A percentile compares a stretch with the other conserved stretches of the same genome.
Evolutionary conservation across 179 eudicot genomes (phyloP).

Genomic region (Actinidia chinensis): DNA sequence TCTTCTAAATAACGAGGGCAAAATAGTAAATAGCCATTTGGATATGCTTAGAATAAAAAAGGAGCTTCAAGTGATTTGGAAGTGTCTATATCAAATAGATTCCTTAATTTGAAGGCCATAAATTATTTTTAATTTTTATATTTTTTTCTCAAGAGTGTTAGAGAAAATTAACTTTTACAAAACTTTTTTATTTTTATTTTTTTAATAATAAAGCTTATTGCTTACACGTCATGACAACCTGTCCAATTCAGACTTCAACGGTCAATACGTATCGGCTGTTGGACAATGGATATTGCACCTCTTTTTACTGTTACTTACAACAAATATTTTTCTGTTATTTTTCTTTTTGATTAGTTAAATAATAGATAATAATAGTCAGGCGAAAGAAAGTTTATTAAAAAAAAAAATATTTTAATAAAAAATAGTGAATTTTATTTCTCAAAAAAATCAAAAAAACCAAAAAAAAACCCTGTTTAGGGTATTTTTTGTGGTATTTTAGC

Average conservation of each 20-base stretch:
- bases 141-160: not conserved
- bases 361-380: too few species aligned
- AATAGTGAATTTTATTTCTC: too few species aligned
- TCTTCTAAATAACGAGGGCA: not conserved
- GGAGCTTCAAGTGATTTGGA: constrained; percentile 16
- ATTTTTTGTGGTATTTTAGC: too few species aligned
- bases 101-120: not conserved
- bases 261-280: too few species aligned
- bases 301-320: too few species aligned
- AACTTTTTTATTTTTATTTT: not conserved
- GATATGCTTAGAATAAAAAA: not conserved
- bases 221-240: not conserved
- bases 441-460: too few species aligned
- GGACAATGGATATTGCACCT: too few species aligned
- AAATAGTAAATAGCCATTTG: not conserved
- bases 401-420: too few species aligned
- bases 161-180: constrained; percentile 13
- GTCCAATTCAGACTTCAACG: not conserved
- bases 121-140: not conserved
- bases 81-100: constrained; percentile 16
- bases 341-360: too few species aligned
- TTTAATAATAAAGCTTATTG: not conserved
- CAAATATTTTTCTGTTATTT: too few species aligned
- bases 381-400: not conserved
- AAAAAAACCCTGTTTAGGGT: too few species aligned